Evolutionary conservation across 176 grass and related monocot genomes (phyloP).

Genomic region (Puccinellia tenuiflora): DNA sequence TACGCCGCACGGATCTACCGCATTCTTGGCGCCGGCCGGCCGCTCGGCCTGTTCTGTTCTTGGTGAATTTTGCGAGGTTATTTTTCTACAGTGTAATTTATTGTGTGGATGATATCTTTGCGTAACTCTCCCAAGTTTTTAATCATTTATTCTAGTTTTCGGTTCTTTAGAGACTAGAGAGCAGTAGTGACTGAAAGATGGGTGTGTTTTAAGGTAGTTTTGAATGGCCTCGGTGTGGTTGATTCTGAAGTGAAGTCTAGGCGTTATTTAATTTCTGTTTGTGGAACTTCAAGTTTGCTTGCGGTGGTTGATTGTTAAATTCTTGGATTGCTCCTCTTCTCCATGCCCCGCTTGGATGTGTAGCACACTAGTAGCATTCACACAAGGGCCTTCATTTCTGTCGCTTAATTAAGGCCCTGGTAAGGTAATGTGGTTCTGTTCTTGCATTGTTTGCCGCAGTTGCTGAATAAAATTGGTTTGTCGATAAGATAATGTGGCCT

Average conservation of each 20-base stretch:
- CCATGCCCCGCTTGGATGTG: not conserved
- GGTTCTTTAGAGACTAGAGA: not conserved
- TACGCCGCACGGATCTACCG: slow-evolving; percentile 18
- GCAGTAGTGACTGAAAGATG: not conserved
- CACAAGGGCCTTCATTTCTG: not conserved
- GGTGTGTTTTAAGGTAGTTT: not conserved
- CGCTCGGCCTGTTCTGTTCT: slow-evolving; percentile 16
- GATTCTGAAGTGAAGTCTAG: not conserved
- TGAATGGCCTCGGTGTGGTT: not conserved
- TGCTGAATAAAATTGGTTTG: not conserved
- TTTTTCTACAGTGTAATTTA: not conserved
- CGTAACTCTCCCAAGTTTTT: not conserved
- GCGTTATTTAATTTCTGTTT: not conserved
- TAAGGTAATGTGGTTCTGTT: not conserved
- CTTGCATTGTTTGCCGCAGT: not conserved
- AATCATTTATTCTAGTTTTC: not conserved
- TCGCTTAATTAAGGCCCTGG: not conserved
- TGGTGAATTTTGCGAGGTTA: slow-evolving; percentile 6
- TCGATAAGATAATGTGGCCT: not conserved
- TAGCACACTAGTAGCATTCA: not conserved
- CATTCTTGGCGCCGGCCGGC: slow-evolving; percentile 9
- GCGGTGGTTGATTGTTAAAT: not conserved
- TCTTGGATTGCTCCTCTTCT: not conserved
- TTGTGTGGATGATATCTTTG: slow-evolving; percentile 7
- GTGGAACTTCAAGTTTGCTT: not conserved